Percentiles rank a stretch among this genome's conserved stretches.
Conservation (phyloP, 495 filamentous ascomycete species). For the Hapsidospora chrysogenum region DNA sequence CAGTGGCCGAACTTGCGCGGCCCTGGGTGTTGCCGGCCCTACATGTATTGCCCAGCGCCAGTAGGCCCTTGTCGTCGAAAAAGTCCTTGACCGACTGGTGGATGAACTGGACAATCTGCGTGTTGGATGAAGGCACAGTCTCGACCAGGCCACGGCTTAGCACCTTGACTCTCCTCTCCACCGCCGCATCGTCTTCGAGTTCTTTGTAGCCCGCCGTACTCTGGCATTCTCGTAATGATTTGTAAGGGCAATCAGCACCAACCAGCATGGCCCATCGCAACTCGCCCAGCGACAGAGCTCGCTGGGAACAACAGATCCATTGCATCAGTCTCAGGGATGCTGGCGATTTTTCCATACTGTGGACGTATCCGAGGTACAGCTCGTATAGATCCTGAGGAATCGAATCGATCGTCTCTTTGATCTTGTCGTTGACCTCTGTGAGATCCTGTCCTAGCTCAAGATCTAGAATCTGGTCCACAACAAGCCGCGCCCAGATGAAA, state of each 20-base stretch:
- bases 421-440: slow-evolving; percentile 1
- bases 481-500: slow-evolving; percentile 19
- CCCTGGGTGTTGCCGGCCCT: slow-evolving; percentile 1
- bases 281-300: slow-evolving; percentile 12
- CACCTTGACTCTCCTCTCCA: slow-evolving; percentile 12
- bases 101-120: slow-evolving; percentile 18
- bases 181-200: slow-evolving; percentile 5
- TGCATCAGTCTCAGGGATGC: slow-evolving; percentile 12
- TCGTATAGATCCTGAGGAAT: slow-evolving; percentile 9
- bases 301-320: slow-evolving; percentile 16
- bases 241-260: slow-evolving; percentile 8
- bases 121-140: slow-evolving; percentile 3
- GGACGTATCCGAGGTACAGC: slow-evolving; percentile 15
- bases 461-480: slow-evolving; percentile 8
- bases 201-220: slow-evolving; percentile 3
- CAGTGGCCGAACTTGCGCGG: no score
- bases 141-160: slow-evolving; percentile 20
- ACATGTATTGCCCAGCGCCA: slow-evolving; percentile 1
- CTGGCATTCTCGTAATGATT: slow-evolving; percentile 8
- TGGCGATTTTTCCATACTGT: slow-evolving; percentile 3
- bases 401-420: slow-evolving; percentile 6
- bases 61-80: slow-evolving; percentile 11
- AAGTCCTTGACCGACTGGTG: slow-evolving; percentile 26
- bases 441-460: slow-evolving; percentile 6
- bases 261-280: slow-evolving; percentile 15